A percentile compares a stretch with the other conserved stretches of the same genome.
These are phyloP conservation scores for Exsudoporus floridanus DNA, from an alignment of 1,284 basidiomycete species.

Conservation along the genomic window DNA sequence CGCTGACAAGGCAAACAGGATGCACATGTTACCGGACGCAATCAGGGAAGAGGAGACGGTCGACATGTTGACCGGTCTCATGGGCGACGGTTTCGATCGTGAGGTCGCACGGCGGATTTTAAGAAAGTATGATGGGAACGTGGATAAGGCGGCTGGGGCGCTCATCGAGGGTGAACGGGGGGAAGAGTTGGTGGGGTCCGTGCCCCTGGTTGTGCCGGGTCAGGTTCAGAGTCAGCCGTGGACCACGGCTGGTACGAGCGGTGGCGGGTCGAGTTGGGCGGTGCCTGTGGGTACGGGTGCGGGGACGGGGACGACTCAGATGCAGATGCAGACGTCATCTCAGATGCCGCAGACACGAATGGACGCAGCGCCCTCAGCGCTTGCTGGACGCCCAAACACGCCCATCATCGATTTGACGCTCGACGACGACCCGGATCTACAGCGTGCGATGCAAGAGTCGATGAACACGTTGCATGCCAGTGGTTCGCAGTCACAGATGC, in stretches of 20 bases:
- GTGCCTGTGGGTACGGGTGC: not conserved
- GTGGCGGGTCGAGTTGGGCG: slow-evolving; percentile 9
- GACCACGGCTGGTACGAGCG: not conserved
- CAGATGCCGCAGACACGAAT: slow-evolving; percentile 9
- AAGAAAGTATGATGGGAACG: slow-evolving; percentile 55
- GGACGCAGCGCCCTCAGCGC: slow-evolving; percentile 8
- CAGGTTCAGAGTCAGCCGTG: slow-evolving; percentile 21
- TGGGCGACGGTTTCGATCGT: slow-evolving; percentile 42
- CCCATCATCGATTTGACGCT: slow-evolving; percentile 54
- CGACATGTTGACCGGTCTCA: slow-evolving; percentile 27
- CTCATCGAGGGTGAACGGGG: slow-evolving; percentile 54
- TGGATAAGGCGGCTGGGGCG: slow-evolving; percentile 60
- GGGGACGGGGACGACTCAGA: not conserved
- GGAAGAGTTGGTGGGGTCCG: slow-evolving; percentile 20
- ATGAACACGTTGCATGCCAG: slow-evolving; percentile 37
- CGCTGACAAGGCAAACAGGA: not conserved
- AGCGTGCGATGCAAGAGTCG: slow-evolving; percentile 53
- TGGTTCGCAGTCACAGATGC: slow-evolving; percentile 9
- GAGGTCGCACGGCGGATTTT: slow-evolving; percentile 52
- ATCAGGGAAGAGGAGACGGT: slow-evolving; percentile 25
- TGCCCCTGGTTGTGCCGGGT: not conserved
- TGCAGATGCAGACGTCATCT: not conserved
- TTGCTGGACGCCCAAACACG: slow-evolving; percentile 36
- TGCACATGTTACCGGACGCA: slow-evolving; percentile 26
- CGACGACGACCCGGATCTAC: slow-evolving; percentile 53